Evolutionary conservation across 495 filamentous ascomycete genomes (phyloP).

Genomic region (Talaromyces stipitatus): DNA sequence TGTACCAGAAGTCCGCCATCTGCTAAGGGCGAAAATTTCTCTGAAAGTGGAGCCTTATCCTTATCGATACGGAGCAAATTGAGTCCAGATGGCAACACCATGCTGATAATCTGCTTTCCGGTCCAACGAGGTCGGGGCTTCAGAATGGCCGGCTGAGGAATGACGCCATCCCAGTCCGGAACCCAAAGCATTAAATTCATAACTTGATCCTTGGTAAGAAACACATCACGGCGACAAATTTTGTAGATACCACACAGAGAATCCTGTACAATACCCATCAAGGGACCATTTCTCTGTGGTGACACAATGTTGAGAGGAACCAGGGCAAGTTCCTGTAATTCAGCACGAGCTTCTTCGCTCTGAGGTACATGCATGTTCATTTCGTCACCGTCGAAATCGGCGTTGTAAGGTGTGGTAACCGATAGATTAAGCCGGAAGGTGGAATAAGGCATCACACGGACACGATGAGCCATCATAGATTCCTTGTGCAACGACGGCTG

Average conservation of each 20-base stretch:
- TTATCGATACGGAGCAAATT: constrained; percentile 63
- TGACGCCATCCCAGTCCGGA: constrained; percentile 91
- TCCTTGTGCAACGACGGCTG: constrained; percentile 98
- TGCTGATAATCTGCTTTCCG: constrained; percentile 95
- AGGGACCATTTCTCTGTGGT: constrained; percentile 88
- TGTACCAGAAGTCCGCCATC: constrained; percentile 80
- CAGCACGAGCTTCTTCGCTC: constrained; percentile 88
- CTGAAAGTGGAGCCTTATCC: constrained; percentile 41
- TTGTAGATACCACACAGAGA: constrained; percentile 96
- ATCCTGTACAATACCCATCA: constrained; percentile 99
- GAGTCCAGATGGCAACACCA: constrained; percentile 80
- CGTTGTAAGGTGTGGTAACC: constrained; percentile 97
- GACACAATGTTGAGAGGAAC: constrained; percentile 97
- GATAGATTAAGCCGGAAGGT: constrained; percentile 96
- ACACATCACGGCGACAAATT: constrained; percentile 85
- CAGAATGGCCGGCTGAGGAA: constrained; percentile 83
- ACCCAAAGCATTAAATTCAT: constrained; percentile 98
- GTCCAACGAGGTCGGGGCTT: constrained; percentile 93
- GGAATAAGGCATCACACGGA: constrained; percentile 96
- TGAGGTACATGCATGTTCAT: constrained; percentile 99
- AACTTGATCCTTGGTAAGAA: constrained; percentile 80
- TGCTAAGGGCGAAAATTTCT: constrained; percentile 56
- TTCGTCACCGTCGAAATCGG: constrained; percentile 99
- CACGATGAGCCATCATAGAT: constrained; percentile 99
- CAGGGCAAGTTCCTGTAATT: constrained; percentile 88